A percentile compares a stretch with the other conserved stretches of the same genome.
phyloP scores from a whole-genome alignment of 1,284 basidiomycete species.

The Omphalotus olearius region DNA sequence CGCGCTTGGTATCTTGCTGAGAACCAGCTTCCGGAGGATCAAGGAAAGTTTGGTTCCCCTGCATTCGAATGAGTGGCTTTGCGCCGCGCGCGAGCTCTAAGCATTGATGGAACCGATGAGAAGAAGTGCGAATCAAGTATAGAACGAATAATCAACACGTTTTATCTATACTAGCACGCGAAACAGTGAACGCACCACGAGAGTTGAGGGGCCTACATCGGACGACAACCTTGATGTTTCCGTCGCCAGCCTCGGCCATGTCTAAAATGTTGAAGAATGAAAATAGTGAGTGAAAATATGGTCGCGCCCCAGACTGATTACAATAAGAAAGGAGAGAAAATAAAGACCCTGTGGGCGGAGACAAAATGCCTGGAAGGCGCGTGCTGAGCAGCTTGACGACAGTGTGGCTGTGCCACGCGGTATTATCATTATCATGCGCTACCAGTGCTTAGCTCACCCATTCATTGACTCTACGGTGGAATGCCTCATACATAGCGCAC shows the following conservation, averaged over 20 bases:
- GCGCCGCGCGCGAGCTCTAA: conserved; percentile 84
- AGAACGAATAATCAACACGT: not conserved
- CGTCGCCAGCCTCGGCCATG: conserved; percentile 52
- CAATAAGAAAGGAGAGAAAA: not conserved
- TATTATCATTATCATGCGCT: not conserved
- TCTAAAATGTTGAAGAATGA: conserved; percentile 12
- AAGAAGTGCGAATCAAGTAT: not conserved
- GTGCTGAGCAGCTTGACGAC: not conserved
- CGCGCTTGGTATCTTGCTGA: conserved; percentile 67
- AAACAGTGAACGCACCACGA: conserved; percentile 59
- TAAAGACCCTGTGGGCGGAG: not conserved
- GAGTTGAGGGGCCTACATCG: conserved; percentile 94
- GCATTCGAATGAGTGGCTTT: conserved; percentile 89
- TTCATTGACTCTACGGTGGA: no score
- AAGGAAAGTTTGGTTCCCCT: conserved; percentile 86
- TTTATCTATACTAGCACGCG: not conserved
- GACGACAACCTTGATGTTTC: conserved; percentile 96
- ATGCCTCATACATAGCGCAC: no score
- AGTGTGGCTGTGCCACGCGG: no score
- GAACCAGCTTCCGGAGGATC: conserved; percentile 83
- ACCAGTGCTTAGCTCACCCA: no score
- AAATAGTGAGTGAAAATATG: not conserved
- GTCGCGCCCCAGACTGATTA: not conserved
- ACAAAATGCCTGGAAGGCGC: not conserved
- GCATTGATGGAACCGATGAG: conserved; percentile 12